Evolutionary conservation across 257 asterid genomes (phyloP), one percentile per base, ranked within the genome.

Genomic region (Rehmannia glutinosa): DNA sequence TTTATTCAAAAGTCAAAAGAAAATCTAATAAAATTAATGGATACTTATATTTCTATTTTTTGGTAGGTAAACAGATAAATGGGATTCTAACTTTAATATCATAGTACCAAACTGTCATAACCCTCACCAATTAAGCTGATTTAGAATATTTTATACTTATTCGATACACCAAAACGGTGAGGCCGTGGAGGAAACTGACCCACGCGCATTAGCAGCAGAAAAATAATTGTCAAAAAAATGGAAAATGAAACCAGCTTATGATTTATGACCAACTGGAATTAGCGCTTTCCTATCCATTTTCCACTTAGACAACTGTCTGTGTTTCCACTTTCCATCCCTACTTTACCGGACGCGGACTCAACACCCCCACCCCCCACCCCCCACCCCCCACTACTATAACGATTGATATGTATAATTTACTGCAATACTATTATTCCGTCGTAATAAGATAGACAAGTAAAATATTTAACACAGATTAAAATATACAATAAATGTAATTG

Each of bases 131-230:
- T 6, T 24, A 35, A 30, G 35, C 10, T 55, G n/a, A 30, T 63
- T 42, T n/a, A 33, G 45, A 63, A 55, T 43, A 46, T 72, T 24
- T 17, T 8, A 3, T 43, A 36, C 43, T 49, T 16, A 56, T 35
- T 23, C 20, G 2, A 58, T 11, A 16, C 56, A 51, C 53, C 57
- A 41, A 42, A 52, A 46, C 2, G 3, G 63, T 19, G 69, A 51
- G 53, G 35, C 65, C 63, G 5, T 36, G 25, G 19, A 8, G 39
- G 45, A 5, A 28, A 41, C 0, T 60, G 67, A 42, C 61, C 82
- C 82, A 77, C 82, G 39, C 82, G 79, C 70, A 55, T 66, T 33
- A 38, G 51, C 69, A 70, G 32, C 67, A 8, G 24, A 17, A 4
- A 35, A 52, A 59, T 23, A 65, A 41, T 23, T 60, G 21, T 10